phyloP scores from a whole-genome alignment of 768 basidiomycete genomes.

The Psilocybe azurescens region DNA sequence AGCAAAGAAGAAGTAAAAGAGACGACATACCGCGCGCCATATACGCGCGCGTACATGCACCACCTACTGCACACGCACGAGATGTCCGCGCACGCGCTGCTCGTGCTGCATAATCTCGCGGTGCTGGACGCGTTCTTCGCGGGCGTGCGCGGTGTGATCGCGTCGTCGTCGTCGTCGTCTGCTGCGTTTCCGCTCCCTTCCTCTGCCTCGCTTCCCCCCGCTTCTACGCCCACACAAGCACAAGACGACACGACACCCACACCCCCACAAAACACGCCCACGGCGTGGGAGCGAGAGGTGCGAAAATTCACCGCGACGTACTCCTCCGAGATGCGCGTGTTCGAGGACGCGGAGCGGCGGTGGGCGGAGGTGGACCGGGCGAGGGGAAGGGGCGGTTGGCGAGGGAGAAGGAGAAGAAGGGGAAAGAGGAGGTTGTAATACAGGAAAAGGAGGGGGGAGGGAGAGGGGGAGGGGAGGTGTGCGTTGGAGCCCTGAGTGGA shows the following conservation, averaged over 20 bases:
- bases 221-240: no score
- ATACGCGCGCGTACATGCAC: constrained; percentile 74
- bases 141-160: constrained; percentile 47
- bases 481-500: no score
- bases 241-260: no score
- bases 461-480: no score
- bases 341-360: constrained; percentile 53
- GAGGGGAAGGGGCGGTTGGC: constrained; percentile 78
- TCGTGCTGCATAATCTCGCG: constrained; percentile 76
- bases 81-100: constrained; percentile 82
- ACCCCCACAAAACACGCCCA: not conserved
- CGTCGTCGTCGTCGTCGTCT: no score
- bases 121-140: constrained; percentile 70
- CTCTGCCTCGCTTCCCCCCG: no score
- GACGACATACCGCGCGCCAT: constrained; percentile 33
- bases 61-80: constrained; percentile 90
- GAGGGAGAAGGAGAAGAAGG: constrained; percentile 59
- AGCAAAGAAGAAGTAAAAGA: not conserved
- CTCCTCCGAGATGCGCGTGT: constrained; percentile 46
- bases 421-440: no score
- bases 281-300: constrained; percentile 50
- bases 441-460: no score
- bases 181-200: constrained; percentile 27
- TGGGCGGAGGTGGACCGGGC: constrained; percentile 75
- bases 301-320: constrained; percentile 55